A percentile compares a stretch with the other conserved stretches of the same genome.
phyloP scores from a whole-genome alignment of 306 rosid genomes.

The Prunus kanzakura region DNA sequence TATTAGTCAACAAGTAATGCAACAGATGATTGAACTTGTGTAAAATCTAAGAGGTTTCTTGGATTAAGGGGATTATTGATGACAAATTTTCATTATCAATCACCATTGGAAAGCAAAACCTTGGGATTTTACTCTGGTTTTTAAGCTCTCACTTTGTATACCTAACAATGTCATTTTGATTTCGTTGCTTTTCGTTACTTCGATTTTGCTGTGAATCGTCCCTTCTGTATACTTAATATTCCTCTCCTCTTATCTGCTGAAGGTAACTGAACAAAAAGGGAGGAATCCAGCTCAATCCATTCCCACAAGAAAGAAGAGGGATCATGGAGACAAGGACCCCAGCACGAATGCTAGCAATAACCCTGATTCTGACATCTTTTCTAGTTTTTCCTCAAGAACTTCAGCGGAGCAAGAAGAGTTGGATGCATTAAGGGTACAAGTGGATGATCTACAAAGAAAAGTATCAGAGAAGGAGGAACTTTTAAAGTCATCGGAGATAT shows the following conservation, averaged over 20 bases:
- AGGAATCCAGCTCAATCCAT: conserved; percentile 63
- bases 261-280: conserved; percentile 53
- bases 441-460: conserved; percentile 69
- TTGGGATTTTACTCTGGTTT: neutral
- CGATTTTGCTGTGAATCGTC: too few species aligned
- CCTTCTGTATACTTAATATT: neutral
- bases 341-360: conserved; percentile 39
- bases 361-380: conserved; percentile 50
- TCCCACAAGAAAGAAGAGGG: conserved; percentile 59
- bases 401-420: conserved; percentile 70
- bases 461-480: conserved; percentile 74
- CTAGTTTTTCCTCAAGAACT: conserved; percentile 57
- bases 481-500: conserved; percentile 62
- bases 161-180: neutral
- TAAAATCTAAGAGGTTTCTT: neutral
- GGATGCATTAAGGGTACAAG: conserved; percentile 57
- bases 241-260: conserved; percentile 23
- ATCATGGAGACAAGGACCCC: conserved; percentile 56
- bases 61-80: neutral
- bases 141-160: neutral
- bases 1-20: neutral
- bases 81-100: neutral
- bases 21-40: neutral
- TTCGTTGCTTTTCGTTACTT: neutral
- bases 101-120: neutral